These are phyloP conservation scores for Monosporascus sp. DNA, from an alignment of 2,329 filamentous ascomycete species.

Conservation along the genomic window DNA sequence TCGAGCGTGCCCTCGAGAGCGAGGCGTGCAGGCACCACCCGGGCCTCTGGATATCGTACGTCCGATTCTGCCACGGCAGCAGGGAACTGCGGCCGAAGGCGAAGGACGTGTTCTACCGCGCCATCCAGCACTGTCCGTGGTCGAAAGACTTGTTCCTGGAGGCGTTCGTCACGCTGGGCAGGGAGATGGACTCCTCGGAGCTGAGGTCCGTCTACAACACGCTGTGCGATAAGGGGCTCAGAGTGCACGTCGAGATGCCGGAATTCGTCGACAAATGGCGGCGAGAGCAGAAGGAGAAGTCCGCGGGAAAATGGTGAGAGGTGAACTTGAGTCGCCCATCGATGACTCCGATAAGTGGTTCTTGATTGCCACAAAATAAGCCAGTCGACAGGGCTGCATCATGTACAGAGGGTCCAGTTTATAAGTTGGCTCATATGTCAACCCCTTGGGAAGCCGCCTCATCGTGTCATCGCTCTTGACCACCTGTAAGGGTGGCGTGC, in stretches of 20 bases:
- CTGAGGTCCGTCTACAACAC: slow-evolving; percentile 44
- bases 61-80: slow-evolving; percentile 38
- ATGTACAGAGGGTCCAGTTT: too few relatives aligned
- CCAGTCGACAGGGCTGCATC: too few relatives aligned
- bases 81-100: slow-evolving; percentile 19
- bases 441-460: too few relatives aligned
- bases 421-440: too few relatives aligned
- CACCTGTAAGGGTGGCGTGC: too few relatives aligned
- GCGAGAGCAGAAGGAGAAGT: slow-evolving; percentile 13
- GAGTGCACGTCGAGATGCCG: slow-evolving; percentile 48
- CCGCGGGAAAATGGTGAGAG: neutral
- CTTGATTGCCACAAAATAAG: too few relatives aligned
- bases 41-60: slow-evolving; percentile 45
- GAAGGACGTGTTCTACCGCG: slow-evolving; percentile 27
- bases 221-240: slow-evolving; percentile 44
- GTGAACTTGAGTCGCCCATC: neutral
- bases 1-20: slow-evolving; percentile 46
- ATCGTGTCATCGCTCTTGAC: too few relatives aligned
- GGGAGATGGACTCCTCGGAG: slow-evolving; percentile 43
- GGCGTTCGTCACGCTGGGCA: slow-evolving; percentile 41
- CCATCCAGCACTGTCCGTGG: slow-evolving; percentile 33
- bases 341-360: neutral
- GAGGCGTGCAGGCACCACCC: slow-evolving; percentile 35
- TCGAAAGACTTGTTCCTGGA: slow-evolving; percentile 48
- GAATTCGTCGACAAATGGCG: slow-evolving; percentile 38